phyloP scores from a whole-genome alignment of 1,284 basidiomycete species.

The Microbotryum scabiosae region DNA sequence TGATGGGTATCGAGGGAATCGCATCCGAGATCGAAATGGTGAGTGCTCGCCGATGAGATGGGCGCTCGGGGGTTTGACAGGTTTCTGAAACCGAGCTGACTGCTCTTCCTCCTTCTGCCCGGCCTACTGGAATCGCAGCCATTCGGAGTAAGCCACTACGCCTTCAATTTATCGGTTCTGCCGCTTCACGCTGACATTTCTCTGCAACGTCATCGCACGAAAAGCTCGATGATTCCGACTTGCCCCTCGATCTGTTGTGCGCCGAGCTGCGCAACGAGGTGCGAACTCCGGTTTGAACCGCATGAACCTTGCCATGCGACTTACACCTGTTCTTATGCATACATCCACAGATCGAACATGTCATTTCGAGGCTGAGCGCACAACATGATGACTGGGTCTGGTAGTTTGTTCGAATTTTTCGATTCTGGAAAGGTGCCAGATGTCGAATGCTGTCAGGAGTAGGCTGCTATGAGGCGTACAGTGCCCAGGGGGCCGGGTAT shows the following conservation, averaged over 20 bases:
- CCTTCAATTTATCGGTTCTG: not conserved
- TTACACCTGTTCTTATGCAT: not conserved
- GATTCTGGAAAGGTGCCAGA: too few species aligned
- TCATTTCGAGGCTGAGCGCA: slow-evolving; percentile 7
- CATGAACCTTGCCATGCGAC: not conserved
- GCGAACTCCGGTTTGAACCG: not conserved
- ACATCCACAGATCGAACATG: slow-evolving; percentile 21
- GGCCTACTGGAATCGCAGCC: too few species aligned
- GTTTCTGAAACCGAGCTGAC: too few species aligned
- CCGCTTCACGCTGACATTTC: not conserved
- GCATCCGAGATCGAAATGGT: not conserved
- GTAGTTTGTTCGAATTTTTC: not conserved
- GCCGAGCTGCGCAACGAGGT: slow-evolving; percentile 35
- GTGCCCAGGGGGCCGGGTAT: too few species aligned
- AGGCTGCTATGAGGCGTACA: too few species aligned
- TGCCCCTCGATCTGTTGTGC: slow-evolving; percentile 34
- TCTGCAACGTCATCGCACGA: not conserved
- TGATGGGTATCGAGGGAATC: slow-evolving; percentile 33
- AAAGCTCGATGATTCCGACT: slow-evolving; percentile 33
- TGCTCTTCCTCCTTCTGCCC: not conserved
- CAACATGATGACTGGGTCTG: slow-evolving; percentile 4
- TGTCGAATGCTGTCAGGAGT: too few species aligned
- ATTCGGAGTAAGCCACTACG: too few species aligned
- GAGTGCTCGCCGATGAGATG: not conserved
- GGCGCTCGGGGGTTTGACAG: not conserved